A percentile compares a stretch with the other conserved stretches of the same genome.
Evolutionary conservation across 352 stramenopile species (phyloP).

Genomic region (Globisporangium cylindrosporum): DNA sequence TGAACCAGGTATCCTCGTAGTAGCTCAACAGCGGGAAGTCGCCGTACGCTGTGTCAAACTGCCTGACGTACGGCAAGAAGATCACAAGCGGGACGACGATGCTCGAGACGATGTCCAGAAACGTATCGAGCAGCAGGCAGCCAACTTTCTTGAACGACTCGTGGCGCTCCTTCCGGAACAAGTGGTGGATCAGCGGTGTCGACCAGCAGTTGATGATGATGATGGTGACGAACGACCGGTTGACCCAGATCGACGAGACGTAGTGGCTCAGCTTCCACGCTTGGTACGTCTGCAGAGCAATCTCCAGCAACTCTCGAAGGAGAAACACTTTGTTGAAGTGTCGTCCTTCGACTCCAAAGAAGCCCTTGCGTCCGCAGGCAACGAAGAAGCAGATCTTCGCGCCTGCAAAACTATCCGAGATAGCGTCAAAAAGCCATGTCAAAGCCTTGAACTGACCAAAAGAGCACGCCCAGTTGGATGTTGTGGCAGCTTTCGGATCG

Average conservation of each 20-base stretch:
- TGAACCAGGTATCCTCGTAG: slow-evolving; percentile 11
- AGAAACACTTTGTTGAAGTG: slow-evolving; percentile 11
- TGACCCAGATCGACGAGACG: slow-evolving; percentile 9
- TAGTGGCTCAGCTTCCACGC: slow-evolving; percentile 13
- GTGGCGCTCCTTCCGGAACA: not conserved
- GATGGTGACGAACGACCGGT: slow-evolving; percentile 7
- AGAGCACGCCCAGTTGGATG: not conserved
- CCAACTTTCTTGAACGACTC: slow-evolving; percentile 13
- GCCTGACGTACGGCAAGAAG: slow-evolving; percentile 8
- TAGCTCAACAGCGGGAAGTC: slow-evolving; percentile 7
- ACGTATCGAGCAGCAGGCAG: slow-evolving; percentile 6
- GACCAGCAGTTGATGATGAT: slow-evolving; percentile 16
- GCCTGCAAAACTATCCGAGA: not conserved
- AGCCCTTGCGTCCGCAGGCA: slow-evolving; percentile 2
- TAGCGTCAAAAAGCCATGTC: not conserved
- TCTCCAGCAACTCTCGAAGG: slow-evolving; percentile 4
- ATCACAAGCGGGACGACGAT: slow-evolving; percentile 13
- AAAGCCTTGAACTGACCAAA: not conserved
- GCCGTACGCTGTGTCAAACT: not conserved
- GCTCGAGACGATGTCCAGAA: slow-evolving; percentile 9
- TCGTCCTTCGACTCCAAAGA: slow-evolving; percentile 8
- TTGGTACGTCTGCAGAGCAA: slow-evolving; percentile 12
- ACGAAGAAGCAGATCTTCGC: not conserved
- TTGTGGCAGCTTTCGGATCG: not conserved
- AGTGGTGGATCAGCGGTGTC: slow-evolving; percentile 11